A percentile compares a stretch with the other conserved stretches of the same genome.
These are phyloP conservation scores for Amaranthus cruentus DNA, from an alignment of 148 eudicot species.

Conservation along the genomic window DNA sequence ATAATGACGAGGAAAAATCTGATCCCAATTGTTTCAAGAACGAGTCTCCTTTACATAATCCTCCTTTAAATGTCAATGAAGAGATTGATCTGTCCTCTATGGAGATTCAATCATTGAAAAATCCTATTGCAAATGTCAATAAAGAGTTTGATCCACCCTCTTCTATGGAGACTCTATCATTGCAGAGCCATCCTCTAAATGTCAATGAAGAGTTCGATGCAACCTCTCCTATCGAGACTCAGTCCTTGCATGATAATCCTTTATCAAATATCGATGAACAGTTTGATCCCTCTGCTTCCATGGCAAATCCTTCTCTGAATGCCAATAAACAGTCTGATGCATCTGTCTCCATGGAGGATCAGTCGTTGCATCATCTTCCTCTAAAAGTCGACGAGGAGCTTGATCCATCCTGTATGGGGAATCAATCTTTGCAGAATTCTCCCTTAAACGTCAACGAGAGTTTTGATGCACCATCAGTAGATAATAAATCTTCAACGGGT, in stretches of 20 bases:
- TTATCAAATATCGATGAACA: slow-evolving; percentile 16
- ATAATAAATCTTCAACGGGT: slow-evolving; percentile 31
- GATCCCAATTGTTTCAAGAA: slow-evolving; percentile 18
- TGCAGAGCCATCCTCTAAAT: slow-evolving; percentile 26
- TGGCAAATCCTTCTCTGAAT: slow-evolving; percentile 24
- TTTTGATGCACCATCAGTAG: slow-evolving; percentile 24
- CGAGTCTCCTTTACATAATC: slow-evolving; percentile 28
- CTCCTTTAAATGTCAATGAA: slow-evolving; percentile 22
- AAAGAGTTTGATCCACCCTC: slow-evolving; percentile 17
- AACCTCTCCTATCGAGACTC: slow-evolving; percentile 21
- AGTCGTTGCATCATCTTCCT: slow-evolving; percentile 32
- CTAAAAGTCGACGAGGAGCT: slow-evolving; percentile 30
- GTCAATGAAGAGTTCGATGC: slow-evolving; percentile 24
- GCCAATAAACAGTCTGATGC: slow-evolving; percentile 18
- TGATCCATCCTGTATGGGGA: slow-evolving; percentile 24
- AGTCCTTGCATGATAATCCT: slow-evolving; percentile 24
- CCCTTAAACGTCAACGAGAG: slow-evolving; percentile 17
- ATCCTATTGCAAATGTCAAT: slow-evolving; percentile 15
- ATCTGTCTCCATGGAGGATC: slow-evolving; percentile 22
- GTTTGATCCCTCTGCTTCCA: slow-evolving; percentile 13
- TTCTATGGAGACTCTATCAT: slow-evolving; percentile 29
- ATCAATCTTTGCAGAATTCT: slow-evolving; percentile 34
- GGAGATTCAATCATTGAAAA: slow-evolving; percentile 31
- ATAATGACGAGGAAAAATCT: slow-evolving; percentile 29
- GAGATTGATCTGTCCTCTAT: slow-evolving; percentile 20